Evolutionary conservation across 2,329 filamentous ascomycete genomes (phyloP).

Genomic region (Neonectria faginata): DNA sequence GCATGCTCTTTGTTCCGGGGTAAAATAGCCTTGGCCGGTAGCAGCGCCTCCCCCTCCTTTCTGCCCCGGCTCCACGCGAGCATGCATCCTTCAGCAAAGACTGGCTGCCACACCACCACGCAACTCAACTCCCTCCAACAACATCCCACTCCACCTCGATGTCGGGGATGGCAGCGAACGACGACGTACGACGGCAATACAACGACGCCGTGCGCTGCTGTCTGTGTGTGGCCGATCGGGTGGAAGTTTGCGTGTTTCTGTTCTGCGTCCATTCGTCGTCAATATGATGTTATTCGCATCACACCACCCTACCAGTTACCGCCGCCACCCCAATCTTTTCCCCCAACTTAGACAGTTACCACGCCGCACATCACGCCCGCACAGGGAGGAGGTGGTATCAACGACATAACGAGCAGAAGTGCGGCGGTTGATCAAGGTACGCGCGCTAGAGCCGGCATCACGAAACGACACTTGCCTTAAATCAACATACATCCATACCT

Average conservation of each 20-base stretch:
- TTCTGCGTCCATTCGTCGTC: conserved; percentile 17
- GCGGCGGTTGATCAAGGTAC: conserved; percentile 21
- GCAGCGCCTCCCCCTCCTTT: conserved; percentile 30
- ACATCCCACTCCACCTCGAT: conserved; percentile 24
- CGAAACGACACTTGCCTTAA: conserved; percentile 25
- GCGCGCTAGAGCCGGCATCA: conserved; percentile 17
- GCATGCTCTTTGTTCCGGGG: conserved; percentile 12
- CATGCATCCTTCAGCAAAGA: conserved; percentile 26
- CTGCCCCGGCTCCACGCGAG: conserved; percentile 35
- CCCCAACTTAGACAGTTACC: conserved; percentile 17
- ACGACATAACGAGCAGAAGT: conserved; percentile 22
- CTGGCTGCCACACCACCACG: conserved; percentile 27
- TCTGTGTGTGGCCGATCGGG: conserved; percentile 18
- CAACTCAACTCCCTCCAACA: conserved; percentile 18
- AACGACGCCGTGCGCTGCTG: conserved; percentile 9
- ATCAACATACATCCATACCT: conserved; percentile 9
- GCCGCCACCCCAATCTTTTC: conserved; percentile 6
- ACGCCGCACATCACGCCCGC: conserved; percentile 22
- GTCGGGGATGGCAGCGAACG: conserved; percentile 10
- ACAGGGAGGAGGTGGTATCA: conserved; percentile 27
- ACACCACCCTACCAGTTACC: conserved; percentile 1
- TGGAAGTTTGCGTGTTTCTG: conserved; percentile 15
- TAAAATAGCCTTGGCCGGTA: conserved; percentile 21
- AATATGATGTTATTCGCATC: conserved; percentile 14
- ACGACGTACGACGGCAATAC: conserved; percentile 21